phyloP scores from a whole-genome alignment of 352 stramenopile genomes.

The Pythium dissimile region DNA sequence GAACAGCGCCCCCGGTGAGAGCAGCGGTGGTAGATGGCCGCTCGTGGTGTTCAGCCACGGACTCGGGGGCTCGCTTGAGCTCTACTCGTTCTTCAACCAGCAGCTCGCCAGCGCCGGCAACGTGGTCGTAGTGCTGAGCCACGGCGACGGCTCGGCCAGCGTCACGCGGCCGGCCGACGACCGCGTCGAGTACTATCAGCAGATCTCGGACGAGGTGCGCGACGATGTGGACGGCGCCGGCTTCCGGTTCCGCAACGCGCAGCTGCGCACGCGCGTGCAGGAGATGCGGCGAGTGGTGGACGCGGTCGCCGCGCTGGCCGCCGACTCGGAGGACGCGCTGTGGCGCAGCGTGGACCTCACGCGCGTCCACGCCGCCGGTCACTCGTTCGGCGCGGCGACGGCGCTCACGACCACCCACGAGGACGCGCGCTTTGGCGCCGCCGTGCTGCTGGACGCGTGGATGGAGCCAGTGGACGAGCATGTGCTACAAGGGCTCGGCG shows the following conservation, averaged over 20 bases:
- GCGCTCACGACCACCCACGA: conserved; percentile 44
- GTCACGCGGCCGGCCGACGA: conserved; percentile 40
- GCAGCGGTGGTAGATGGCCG: conserved; percentile 28
- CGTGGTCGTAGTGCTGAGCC: conserved; percentile 56
- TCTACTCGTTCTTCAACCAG: conserved; percentile 63
- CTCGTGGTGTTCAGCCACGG: conserved; percentile 66
- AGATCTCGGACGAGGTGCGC: conserved; percentile 39
- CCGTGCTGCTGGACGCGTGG: conserved; percentile 62
- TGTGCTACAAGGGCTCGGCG: conserved; percentile 33
- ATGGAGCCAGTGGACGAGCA: conserved; percentile 55
- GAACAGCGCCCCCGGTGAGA: too few species aligned
- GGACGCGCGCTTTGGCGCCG: conserved; percentile 41
- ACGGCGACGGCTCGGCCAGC: conserved; percentile 61
- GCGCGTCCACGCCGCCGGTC: conserved; percentile 40
- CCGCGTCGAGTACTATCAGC: conserved; percentile 56
- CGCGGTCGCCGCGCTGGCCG: conserved; percentile 18
- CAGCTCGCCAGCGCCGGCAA: conserved; percentile 60
- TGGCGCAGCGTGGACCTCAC: conserved; percentile 22
- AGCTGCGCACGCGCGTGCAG: conserved; percentile 48
- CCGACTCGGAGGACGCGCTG: conserved; percentile 19
- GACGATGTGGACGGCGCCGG: conserved; percentile 47
- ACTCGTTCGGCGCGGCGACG: conserved; percentile 67
- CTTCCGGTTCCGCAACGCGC: conserved; percentile 58
- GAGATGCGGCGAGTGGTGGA: conserved; percentile 50
- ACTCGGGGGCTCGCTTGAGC: conserved; percentile 47